Base-by-base conservation (phyloP, 1,139 yeast species). In the Dujonia santamariae region DNA sequence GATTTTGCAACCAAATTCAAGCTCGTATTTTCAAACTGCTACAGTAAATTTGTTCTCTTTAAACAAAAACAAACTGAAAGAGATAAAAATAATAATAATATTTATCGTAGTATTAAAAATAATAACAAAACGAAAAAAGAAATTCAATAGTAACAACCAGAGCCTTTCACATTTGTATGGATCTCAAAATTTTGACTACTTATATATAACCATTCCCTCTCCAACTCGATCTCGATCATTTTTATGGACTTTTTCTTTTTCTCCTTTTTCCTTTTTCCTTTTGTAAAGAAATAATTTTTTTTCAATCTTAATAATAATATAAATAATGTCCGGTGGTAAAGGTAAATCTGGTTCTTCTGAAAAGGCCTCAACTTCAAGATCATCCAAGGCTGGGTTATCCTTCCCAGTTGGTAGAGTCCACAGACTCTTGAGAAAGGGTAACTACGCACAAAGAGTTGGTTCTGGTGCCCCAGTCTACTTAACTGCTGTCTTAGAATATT, bases 361-460 rank as follows among this genome's bases (percentile, higher is more conserved):
- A 64, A 90, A 90, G 73, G 88, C 94, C 56, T 84, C 97, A 58
- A 92, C 94, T 71, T 85, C 97, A 40, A 88, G 97, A 80, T 90
- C 97, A 53, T 83, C 96, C 46, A 90, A 87, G 77, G 97, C 97
- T 63, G 97, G 97, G 67, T 81, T 90, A 65, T 86, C 96, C 56
- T 90, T 92, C 95, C 97, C 97, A 72, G 97, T 92, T 54, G 97
- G 97, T 71, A 92, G 97, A 83, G 94, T 90, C 51, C 97, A 90
- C 79, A 83, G 97, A 77, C 79, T 88, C 59, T 75, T 90, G 59
- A 86, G 96, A 80, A 88, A 85, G 74, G 97, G 97, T 61, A 90
- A 90, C 82, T 90, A 90, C 75, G 97, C 97, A 56, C 97, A 90
- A 77, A 85, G 97, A 79, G 84, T 90, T 57, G 97, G 97, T 80